Evolutionary conservation across 2,329 filamentous ascomycete species (phyloP).

Genomic region (Diplodia intermedia): DNA sequence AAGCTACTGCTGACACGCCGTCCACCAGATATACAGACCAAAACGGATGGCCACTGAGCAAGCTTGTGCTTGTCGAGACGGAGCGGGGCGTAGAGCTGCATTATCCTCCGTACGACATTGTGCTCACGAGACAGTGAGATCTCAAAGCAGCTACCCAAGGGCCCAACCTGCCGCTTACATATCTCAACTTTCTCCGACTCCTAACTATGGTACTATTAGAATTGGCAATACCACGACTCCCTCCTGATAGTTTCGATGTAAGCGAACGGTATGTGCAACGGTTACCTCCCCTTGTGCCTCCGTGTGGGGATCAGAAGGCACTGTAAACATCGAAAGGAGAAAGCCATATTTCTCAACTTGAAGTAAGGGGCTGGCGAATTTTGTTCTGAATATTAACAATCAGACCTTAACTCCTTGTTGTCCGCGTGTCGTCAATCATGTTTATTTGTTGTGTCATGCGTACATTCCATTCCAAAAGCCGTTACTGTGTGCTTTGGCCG

Average conservation of each 20-base stretch:
- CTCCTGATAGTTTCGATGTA: no score
- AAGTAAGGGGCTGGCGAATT: no score
- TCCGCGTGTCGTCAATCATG: neutral
- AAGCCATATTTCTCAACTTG: neutral
- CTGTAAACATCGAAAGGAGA: no score
- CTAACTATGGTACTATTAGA: no score
- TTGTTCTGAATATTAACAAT: neutral
- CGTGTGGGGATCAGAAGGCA: no score
- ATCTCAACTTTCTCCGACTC: no score
- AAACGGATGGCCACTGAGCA: constrained; percentile 43
- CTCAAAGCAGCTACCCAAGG: neutral
- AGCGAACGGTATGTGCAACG: no score
- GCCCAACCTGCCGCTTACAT: no score
- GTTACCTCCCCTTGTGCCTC: no score
- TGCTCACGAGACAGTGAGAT: constrained; percentile 32
- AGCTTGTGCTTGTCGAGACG: constrained; percentile 40
- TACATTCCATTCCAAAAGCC: neutral
- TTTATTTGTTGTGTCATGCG: neutral
- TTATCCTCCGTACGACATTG: constrained; percentile 43
- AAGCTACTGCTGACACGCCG: neutral
- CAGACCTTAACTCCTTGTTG: neutral
- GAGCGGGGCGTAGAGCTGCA: constrained; percentile 38
- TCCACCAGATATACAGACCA: constrained; percentile 40
- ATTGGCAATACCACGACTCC: no score
- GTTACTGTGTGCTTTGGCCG: neutral